Base-by-base conservation (phyloP, 768 basidiomycete genomes). In the Mycena polygramma region DNA sequence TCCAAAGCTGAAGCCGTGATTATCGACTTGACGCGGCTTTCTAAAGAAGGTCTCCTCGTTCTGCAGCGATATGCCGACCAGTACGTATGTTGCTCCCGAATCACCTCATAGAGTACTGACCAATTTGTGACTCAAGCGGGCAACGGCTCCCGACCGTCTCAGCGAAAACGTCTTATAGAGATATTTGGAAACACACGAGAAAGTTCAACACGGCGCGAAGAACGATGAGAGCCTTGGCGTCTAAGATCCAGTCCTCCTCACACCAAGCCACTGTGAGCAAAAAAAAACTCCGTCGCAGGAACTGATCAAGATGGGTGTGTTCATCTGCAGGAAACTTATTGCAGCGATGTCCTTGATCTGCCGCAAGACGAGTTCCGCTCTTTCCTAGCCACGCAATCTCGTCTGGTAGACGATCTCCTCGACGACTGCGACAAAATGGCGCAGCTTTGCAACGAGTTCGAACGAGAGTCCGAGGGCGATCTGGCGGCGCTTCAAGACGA, bases 151-250 rank as follows among this genome's bases (percentile, higher is more conserved):
- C 71, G 6, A 61, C 71, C 26, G 67, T 73, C 6, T 73, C 71
- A 10, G 7, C 63, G 20, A 73, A 66, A 41, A 69, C 71, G 15
- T 73, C 71, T 26, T 73, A 73, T 58, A 68, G 64, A 49, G 54
- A 66, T 48, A 73, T 73, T 24, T 73, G 64, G 63, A 61, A 36
- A 39, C 67, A 69, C 63, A 63, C 68, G 14, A 63, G 52, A 30
- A 48, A 55, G 57, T 68, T 73, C 49, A 53, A 69, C 35, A 30
- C 39, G 60, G 49, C 66, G 55, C 63, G 71, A 2, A 57, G 22
- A 37, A 55, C 57, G 62, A 68, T 72, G 59, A 8, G 53, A 1
- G 35, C 4, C 7, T 9, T 73, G 15, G 57, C 68, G 0, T n/a
- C 36, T 4, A 68, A 51, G 35, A 35, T 72, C 22, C 55, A 49